These are phyloP conservation scores for Lophiostoma macrostomum DNA, from an alignment of 495 filamentous ascomycete species.

Conservation along the genomic window DNA sequence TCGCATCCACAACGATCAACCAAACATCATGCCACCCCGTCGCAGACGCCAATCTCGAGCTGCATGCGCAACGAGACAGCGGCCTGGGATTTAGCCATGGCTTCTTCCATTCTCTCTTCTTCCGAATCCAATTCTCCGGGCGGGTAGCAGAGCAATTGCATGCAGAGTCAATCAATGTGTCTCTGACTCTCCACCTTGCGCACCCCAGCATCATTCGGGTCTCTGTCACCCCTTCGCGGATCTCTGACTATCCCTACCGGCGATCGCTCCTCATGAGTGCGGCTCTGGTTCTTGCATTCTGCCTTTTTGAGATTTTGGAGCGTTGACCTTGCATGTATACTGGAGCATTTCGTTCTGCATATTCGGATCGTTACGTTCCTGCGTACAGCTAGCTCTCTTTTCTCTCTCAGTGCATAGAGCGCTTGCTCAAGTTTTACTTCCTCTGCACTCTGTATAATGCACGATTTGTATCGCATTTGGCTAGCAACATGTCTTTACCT, in stretches of 20 bases:
- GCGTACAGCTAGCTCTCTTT: no score
- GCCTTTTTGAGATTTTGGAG: background rate
- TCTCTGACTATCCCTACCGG: constrained; percentile 3
- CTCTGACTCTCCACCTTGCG: no score
- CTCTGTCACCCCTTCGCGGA: background rate
- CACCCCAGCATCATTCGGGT: no score
- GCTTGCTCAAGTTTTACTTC: no score
- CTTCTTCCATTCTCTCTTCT: background rate
- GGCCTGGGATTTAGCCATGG: background rate
- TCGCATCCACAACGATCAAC: background rate
- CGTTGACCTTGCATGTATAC: no score
- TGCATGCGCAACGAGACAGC: constrained; percentile 13
- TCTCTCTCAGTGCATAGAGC: no score
- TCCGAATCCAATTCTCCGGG: no score
- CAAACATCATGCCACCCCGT: constrained; percentile 3
- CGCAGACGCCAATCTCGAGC: constrained; percentile 11
- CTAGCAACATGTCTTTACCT: constrained; percentile 15
- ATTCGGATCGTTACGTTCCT: no score
- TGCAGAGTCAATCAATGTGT: no score
- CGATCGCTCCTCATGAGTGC: background rate
- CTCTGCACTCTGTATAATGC: constrained; percentile 19
- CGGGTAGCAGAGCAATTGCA: no score
- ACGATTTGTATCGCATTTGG: background rate
- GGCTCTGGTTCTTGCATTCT: background rate
- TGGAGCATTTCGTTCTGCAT: no score